Percentiles rank a stretch among this genome's conserved stretches.
Evolutionary conservation across 352 stramenopile genomes (phyloP).

Genomic region (Phytopythium montanum): DNA sequence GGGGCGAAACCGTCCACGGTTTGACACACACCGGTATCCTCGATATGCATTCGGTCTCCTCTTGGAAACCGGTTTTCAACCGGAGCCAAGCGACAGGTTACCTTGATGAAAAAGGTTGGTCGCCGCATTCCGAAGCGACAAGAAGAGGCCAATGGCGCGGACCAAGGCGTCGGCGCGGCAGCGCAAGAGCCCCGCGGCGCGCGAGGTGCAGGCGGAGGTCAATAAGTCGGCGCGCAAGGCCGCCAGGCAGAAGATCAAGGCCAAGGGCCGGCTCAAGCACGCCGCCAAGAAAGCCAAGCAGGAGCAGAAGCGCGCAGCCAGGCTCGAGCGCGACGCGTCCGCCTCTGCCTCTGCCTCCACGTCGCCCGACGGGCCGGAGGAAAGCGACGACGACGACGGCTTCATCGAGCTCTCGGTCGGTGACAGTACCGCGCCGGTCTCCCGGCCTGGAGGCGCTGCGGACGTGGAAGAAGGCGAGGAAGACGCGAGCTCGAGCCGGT

Average conservation of each 20-base stretch:
- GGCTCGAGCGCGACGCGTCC: constrained; percentile 2
- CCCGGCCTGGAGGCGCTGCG: background rate
- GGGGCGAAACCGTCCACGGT: background rate
- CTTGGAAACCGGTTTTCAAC: constrained; percentile 6
- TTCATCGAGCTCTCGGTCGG: constrained; percentile 46
- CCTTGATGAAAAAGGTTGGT: constrained; percentile 2
- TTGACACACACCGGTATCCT: background rate
- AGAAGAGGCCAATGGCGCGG: constrained; percentile 43
- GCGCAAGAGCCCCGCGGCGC: constrained; percentile 16
- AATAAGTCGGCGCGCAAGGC: constrained; percentile 41
- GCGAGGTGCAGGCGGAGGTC: constrained; percentile 29
- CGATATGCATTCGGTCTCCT: constrained; percentile 6
- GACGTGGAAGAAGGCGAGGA: constrained; percentile 23
- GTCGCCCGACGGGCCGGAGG: constrained; percentile 15
- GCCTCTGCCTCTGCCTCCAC: constrained; percentile 6
- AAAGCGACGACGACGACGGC: constrained; percentile 32
- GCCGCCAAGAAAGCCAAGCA: constrained; percentile 50
- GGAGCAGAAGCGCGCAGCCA: constrained; percentile 31
- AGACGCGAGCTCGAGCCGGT: constrained; percentile 16
- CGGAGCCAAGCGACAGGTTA: background rate
- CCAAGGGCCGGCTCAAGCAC: constrained; percentile 49
- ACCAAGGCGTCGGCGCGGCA: constrained; percentile 36
- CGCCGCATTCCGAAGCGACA: background rate
- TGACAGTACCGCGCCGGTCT: background rate
- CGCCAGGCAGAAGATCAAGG: constrained; percentile 55